phyloP scores from a whole-genome alignment of 2,329 filamentous ascomycete species.

The Penicillium sclerotiorum region DNA sequence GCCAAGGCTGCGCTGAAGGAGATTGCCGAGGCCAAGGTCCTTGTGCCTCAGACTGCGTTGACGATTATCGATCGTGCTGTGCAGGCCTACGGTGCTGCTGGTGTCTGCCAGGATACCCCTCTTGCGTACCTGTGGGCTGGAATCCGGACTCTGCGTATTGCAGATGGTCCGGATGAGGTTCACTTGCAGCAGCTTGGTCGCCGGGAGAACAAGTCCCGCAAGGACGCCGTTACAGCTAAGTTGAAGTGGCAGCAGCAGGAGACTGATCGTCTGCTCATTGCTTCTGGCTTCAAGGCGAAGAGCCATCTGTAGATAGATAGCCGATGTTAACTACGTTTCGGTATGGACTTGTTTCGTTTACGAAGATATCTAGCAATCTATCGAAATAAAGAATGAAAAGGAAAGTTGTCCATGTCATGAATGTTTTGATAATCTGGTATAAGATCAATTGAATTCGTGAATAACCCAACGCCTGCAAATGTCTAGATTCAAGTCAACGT shows the following conservation, averaged over 20 bases:
- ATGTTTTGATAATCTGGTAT: background rate
- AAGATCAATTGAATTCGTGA: conserved; percentile 1
- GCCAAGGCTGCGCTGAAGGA: conserved; percentile 89
- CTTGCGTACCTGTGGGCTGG: conserved; percentile 80
- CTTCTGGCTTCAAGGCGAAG: conserved; percentile 41
- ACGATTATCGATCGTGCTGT: conserved; percentile 92
- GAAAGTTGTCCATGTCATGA: background rate
- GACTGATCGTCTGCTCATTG: conserved; percentile 40
- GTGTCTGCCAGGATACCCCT: conserved; percentile 92
- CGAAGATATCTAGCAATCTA: no score
- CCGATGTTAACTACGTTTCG: no score
- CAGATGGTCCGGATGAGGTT: conserved; percentile 96
- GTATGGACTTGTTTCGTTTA: no score
- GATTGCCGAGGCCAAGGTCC: conserved; percentile 93
- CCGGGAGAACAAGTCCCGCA: conserved; percentile 57
- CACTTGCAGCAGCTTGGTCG: conserved; percentile 65
- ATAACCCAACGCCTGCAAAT: conserved; percentile 22
- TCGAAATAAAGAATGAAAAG: background rate
- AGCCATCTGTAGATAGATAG: conserved; percentile 33
- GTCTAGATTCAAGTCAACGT: conserved; percentile 18
- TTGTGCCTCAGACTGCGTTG: conserved; percentile 79
- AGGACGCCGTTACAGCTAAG: conserved; percentile 46
- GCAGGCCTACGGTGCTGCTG: conserved; percentile 87
- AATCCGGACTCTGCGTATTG: conserved; percentile 79
- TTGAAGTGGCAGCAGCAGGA: conserved; percentile 46